Evolutionary conservation across 192 early-diverging fungal genomes (phyloP), one percentile per base, ranked within the genome.

Genomic region (Rhizophagus clarus): DNA sequence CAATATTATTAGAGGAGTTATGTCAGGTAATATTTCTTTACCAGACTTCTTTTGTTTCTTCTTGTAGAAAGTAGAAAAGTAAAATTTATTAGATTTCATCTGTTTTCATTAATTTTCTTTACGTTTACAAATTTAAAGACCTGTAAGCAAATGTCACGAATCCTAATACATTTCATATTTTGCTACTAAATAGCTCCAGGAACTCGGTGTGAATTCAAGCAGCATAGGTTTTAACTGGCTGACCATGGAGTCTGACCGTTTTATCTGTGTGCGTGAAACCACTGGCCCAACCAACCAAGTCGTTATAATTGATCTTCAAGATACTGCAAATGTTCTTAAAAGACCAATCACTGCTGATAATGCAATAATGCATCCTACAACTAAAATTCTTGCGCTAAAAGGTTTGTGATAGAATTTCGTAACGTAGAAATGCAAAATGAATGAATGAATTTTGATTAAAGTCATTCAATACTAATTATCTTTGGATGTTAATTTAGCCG

Each of bases 221-320:
- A 95, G 92, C 83, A 99, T 99, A 83, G 93, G 96, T 79, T 99
- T 99, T 88, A 97, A 97, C 84, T 98, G 95, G 22, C 89, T 99
- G 76, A 99, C 98, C 72, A 93, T 99, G 87, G 96, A 99, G 84
- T 98, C 97, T 11, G 97, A 99, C 86, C 94, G 96, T 80, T 99
- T 95, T 86, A 98, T 99, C 81, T 98, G 97, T 88, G 92, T 98
- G 42, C 94, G 98, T 68, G 98, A 99, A 83, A 75, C 81, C 24
- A 81, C 11, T 9, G 75, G 75, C n/a, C n/a, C 29, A 9, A 11
- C 22, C 42, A 66, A 77, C 87, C 95, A 96, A 81, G 96, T 98
- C 40, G 96, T 96, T 63, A 97, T 99, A 79, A 89, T 99, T 47
- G 98, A 99, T 87, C 87, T 99, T 88, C 88, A 91, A 71, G 92